These are phyloP conservation scores for Neopestalotiopsis rosae DNA, from an alignment of 2,329 filamentous ascomycete species.

Conservation along the genomic window DNA sequence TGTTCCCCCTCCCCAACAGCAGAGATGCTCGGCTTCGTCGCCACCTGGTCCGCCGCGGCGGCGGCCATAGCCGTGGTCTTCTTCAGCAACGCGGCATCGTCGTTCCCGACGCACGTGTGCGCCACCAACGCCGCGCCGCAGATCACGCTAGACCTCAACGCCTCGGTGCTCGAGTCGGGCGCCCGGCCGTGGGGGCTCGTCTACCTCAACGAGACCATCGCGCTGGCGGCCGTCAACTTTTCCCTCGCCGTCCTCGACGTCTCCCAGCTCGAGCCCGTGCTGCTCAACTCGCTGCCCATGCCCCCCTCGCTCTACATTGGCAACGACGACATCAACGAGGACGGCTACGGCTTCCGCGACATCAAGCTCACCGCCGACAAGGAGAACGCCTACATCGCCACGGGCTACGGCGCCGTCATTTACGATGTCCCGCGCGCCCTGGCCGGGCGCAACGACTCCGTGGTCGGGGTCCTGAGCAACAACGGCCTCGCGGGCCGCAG, in stretches of 20 bases:
- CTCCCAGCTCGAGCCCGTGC: background rate
- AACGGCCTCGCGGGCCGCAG: constrained; percentile 1
- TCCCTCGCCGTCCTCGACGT: constrained; percentile 6
- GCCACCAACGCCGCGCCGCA: constrained; percentile 15
- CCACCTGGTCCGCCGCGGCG: constrained; percentile 8
- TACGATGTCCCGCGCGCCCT: background rate
- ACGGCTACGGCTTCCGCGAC: constrained; percentile 14
- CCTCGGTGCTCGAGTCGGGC: background rate
- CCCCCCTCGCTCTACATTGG: background rate
- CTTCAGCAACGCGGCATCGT: background rate
- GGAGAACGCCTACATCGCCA: constrained; percentile 6
- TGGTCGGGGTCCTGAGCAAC: constrained; percentile 8
- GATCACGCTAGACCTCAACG: background rate
- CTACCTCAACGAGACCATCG: constrained; percentile 11
- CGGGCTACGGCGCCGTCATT: constrained; percentile 15
- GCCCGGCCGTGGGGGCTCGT: constrained; percentile 7
- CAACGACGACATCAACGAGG: constrained; percentile 6
- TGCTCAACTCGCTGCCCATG: background rate
- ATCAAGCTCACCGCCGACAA: constrained; percentile 8
- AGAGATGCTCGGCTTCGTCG: constrained; percentile 1
- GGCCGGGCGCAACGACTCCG: constrained; percentile 4
- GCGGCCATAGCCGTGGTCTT: constrained; percentile 10
- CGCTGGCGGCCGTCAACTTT: constrained; percentile 15
- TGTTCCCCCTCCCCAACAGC: background rate
- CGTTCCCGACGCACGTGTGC: constrained; percentile 15